Evolutionary conservation across 352 stramenopile species (phyloP).

Genomic region (Elongisporangium undulatum): DNA sequence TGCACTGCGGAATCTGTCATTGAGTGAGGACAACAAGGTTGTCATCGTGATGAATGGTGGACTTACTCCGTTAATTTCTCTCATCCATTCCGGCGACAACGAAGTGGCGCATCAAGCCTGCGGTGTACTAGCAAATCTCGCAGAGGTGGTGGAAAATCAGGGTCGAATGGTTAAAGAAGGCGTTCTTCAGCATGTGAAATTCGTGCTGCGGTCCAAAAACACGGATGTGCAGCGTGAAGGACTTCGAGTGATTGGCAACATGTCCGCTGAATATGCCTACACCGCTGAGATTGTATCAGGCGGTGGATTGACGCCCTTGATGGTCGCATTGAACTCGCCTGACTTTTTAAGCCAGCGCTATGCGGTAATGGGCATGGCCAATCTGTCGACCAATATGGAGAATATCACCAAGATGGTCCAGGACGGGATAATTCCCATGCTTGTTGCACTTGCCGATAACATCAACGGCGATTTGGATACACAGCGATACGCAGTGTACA

Average conservation of each 20-base stretch:
- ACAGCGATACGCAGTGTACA: constrained; percentile 91
- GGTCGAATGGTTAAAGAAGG: constrained; percentile 93
- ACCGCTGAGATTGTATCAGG: constrained; percentile 89
- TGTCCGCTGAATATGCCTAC: constrained; percentile 94
- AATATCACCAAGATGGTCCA: constrained; percentile 90
- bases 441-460: constrained; percentile 83
- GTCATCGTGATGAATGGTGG: constrained; percentile 86
- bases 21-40: constrained; percentile 93
- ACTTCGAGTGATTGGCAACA: constrained; percentile 92
- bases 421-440: constrained; percentile 83
- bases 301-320: constrained; percentile 85
- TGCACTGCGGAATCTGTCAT: constrained; percentile 88
- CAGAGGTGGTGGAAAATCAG: constrained; percentile 94
- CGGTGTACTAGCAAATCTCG: constrained; percentile 91
- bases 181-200: constrained; percentile 95
- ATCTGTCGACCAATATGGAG: constrained; percentile 90
- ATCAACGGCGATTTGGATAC: constrained; percentile 89
- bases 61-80: constrained; percentile 79
- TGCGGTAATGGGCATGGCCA: constrained; percentile 93
- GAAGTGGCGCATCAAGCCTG: constrained; percentile 90
- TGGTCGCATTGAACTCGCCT: constrained; percentile 85
- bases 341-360: constrained; percentile 94
- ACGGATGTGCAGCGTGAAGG: constrained; percentile 94
- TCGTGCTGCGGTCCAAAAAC: constrained; percentile 89
- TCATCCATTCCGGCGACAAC: constrained; percentile 87